Base-by-base conservation (phyloP, 768 basidiomycete genomes). In the Phylloporus sp. region DNA sequence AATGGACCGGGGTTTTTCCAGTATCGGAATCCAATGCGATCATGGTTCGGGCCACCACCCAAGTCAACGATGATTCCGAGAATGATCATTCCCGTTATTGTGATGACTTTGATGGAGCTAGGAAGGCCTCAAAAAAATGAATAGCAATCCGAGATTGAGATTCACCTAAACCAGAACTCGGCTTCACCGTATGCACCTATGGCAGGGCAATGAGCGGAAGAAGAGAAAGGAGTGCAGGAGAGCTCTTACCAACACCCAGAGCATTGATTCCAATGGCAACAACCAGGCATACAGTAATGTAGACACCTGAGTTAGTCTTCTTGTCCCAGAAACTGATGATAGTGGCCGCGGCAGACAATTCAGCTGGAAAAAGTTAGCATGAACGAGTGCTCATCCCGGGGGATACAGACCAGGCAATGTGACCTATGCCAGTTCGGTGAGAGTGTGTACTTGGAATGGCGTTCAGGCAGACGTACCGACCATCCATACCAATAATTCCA, bases 1-100 rank as follows among this genome's bases (percentile, higher is more conserved):
- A 86, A 79, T 0, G 84, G 79, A 1, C 85, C 85, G 0, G 84
- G 84, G 46, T 82, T 45, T 45, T 67, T 72, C 74, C 73, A 76
- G 63, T 72, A 77, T 2, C 72, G 72, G 56, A 76, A 76, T 0
- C 66, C 81, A 47, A 78, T 68, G 26, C 80, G 73, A 54, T 82
- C 78, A 35, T 76, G 74, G 13, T 70, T 71, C 7, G 82, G 80
- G 0, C 76, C 80, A 32, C 82, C 83, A 26, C 82, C 82, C 5
- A 81, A 70, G 53, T 82, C 66, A 26, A 67, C 62, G 4, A 82
- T 56, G 47, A 81, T 69, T 4, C 79, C 78, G 15, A 76, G 69
- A 38, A 81, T 68, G 22, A 76, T 71, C 26, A 76, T 61, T 4
- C 75, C 78, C 5, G 63, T 62, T 28, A 79, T 74, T 3, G 76